phyloP scores from a whole-genome alignment of 2,329 filamentous ascomycete genomes.

The Hymenoscyphus repandus region DNA sequence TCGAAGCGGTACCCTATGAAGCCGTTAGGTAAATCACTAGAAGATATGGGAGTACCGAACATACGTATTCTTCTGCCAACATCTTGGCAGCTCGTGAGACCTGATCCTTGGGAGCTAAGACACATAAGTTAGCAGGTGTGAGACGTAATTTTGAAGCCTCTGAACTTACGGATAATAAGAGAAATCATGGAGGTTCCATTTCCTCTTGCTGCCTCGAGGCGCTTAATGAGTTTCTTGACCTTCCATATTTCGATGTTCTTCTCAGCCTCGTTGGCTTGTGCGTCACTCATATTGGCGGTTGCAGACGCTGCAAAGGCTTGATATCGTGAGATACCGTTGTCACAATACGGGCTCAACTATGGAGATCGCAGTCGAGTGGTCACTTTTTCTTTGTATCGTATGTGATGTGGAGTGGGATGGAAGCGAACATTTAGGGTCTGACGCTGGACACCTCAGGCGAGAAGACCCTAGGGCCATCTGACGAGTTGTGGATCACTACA shows the following conservation, averaged over 20 bases:
- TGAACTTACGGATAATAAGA: conserved; percentile 82
- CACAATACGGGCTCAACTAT: conserved; percentile 20
- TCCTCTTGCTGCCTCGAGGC: conserved; percentile 91
- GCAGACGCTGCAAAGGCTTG: conserved; percentile 20
- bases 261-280: conserved; percentile 87
- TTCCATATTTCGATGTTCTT: conserved; percentile 96
- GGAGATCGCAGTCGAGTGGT: conserved; percentile 17
- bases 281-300: conserved; percentile 71
- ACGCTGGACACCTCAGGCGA: too few relatives aligned
- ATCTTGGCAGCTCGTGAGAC: conserved; percentile 95
- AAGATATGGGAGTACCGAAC: conserved; percentile 32
- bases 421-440: too few relatives aligned
- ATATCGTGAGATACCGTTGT: conserved; percentile 12
- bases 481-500: too few relatives aligned
- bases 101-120: conserved; percentile 89
- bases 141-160: conserved; percentile 17
- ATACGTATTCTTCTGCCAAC: conserved; percentile 99
- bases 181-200: conserved; percentile 99
- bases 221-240: conserved; percentile 99
- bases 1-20: conserved; percentile 84
- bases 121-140: neutral
- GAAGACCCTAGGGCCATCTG: too few relatives aligned
- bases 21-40: conserved; percentile 13
- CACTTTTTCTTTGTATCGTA: conserved; percentile 10
- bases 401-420: conserved; percentile 11